A percentile compares a stretch with the other conserved stretches of the same genome.
phyloP scores from a whole-genome alignment of 305 asterid species.

The Fraxinus dipetala region DNA sequence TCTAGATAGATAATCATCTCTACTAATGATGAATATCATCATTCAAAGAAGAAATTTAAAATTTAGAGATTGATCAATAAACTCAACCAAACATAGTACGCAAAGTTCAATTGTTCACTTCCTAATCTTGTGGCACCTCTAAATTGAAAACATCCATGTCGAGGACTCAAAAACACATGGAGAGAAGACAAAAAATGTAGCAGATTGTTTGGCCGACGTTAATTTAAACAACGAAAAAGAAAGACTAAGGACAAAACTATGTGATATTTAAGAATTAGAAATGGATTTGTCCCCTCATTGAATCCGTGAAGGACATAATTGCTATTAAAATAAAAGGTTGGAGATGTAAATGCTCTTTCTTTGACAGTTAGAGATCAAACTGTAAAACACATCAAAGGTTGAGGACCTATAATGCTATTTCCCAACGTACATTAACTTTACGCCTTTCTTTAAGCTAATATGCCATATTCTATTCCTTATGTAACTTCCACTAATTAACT shows the following conservation, averaged over 20 bases:
- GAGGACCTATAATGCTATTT: neutral
- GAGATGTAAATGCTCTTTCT: no score
- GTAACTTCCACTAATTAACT: neutral
- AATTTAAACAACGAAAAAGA: neutral
- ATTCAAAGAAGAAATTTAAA: no score
- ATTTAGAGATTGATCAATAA: neutral
- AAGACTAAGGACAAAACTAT: neutral
- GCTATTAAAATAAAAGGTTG: no score
- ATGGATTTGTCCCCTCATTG: neutral
- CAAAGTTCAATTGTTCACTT: neutral
- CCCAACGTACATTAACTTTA: neutral
- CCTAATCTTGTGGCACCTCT: neutral
- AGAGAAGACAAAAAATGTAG: neutral
- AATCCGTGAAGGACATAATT: no score
- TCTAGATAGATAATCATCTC: neutral
- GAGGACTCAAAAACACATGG: neutral
- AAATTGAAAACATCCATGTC: no score
- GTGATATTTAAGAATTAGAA: neutral
- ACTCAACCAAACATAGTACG: neutral
- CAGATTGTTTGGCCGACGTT: neutral
- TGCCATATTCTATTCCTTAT: neutral
- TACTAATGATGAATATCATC: neutral
- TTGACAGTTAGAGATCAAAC: neutral
- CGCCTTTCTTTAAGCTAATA: neutral
- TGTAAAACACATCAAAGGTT: neutral